Base-by-base conservation (phyloP, 2,329 filamentous ascomycete species). In the Penicillium crustosum region DNA sequence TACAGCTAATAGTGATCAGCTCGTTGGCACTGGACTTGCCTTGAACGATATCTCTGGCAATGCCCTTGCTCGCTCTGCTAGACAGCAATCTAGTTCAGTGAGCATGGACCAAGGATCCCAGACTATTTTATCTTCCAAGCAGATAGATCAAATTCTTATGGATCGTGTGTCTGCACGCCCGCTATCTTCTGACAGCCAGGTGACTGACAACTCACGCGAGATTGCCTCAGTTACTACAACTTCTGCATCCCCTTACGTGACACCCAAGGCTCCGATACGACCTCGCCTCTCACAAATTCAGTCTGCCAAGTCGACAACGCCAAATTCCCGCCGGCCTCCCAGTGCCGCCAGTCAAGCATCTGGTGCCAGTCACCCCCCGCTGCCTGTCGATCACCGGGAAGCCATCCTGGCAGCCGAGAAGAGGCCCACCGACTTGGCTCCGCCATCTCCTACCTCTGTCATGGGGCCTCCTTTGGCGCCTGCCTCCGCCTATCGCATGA, bases 381-480 rank as follows among this genome's bases (percentile, higher is more conserved):
- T 97, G 58, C 93, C 93, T 41, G 67, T 81, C 13, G 93, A 97
- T 72, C 92, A 96, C 73, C 90, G 86, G 65, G 86, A 94, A 75
- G 87, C 84, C 57, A 96, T 97, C 66, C 88, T 93, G 67, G 90
- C 91, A 49, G 91, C 90, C 39, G 79, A 82, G 54, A 81, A 84
- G 67, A 87, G 86, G 61, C 81, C 82, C 29, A 81, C 60, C 68
- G 82, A 69, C 71, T 80, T 66, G 70, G 64, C 78, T 75, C 55
- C 77, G 75, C 57, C 73, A 69, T 35, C 68, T 54, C 69, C 78
- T 29, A 65, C 75, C 53, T 73, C 79, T 57, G 67, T 76, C 38
- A 97, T 97, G 93, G 91, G 89, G 3, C 93, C 93, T 48, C 93
- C 93, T n/a, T 74, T 86, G 42, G 82, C 90, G 67, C 91, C 93